Conservation (phyloP, 345 rosid genomes). For the Microthlaspi erraticum region DNA sequence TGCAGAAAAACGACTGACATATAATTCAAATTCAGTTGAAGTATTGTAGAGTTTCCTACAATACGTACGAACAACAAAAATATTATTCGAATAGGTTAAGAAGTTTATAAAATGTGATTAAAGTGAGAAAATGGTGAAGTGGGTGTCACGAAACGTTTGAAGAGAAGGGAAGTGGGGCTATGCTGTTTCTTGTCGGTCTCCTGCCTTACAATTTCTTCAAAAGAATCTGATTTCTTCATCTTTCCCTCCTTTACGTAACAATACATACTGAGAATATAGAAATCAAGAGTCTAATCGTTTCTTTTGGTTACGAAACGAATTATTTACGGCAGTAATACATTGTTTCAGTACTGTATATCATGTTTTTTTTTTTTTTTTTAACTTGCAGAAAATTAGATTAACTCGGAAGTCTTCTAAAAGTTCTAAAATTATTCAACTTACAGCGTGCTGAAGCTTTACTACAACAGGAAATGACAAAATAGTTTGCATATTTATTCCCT, state of each 20-base stretch:
- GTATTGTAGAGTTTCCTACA: not conserved
- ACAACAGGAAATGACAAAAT: not conserved
- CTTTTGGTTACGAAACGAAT: no score
- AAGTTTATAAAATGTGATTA: conserved; percentile 9
- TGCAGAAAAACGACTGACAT: no score
- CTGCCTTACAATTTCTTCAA: conserved; percentile 30
- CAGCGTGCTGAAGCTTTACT: conserved; percentile 56
- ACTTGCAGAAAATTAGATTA: no score
- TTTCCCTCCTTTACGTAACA: not conserved
- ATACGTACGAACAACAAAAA: not conserved
- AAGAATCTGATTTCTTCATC: conserved; percentile 31
- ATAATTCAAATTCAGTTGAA: no score
- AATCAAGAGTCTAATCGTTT: no score
- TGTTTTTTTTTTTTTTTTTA: no score
- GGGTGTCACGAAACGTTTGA: conserved; percentile 45
- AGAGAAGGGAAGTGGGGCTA: conserved; percentile 42
- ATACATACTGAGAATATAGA: no score
- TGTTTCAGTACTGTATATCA: no score
- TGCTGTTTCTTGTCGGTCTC: conserved; percentile 35
- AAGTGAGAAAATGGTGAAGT: conserved; percentile 32
- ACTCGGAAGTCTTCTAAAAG: no score
- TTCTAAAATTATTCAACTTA: no score
- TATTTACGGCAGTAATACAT: no score
- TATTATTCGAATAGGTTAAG: not conserved
- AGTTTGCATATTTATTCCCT: not conserved